Conservation (phyloP, 2,329 filamentous ascomycete genomes). For the Raffaelea albimanens region DNA sequence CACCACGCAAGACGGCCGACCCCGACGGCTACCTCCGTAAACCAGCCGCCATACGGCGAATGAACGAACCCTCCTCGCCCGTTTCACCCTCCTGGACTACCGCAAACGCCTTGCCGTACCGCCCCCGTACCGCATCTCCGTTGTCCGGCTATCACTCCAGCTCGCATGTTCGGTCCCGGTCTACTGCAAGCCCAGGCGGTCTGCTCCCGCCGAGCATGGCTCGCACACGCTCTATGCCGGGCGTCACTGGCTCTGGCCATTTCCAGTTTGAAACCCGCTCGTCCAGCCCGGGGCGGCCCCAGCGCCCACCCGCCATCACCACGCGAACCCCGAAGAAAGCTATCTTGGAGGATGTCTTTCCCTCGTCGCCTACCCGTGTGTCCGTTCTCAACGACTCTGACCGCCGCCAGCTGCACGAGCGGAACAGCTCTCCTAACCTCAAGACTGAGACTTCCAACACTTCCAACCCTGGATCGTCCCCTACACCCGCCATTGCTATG, state of each 20-base stretch:
- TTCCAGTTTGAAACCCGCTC: conserved; percentile 45
- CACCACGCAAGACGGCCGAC: conserved; percentile 3
- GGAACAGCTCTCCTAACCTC: conserved; percentile 42
- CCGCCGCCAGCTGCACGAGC: conserved; percentile 36
- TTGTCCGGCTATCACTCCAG: conserved; percentile 46
- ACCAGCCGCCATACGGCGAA: conserved; percentile 44
- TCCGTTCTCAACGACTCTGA: conserved; percentile 45
- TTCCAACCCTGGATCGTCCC: not conserved
- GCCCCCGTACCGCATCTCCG: conserved; percentile 53
- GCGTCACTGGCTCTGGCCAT: conserved; percentile 50
- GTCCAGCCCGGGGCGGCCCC: conserved; percentile 35
- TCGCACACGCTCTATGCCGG: conserved; percentile 55
- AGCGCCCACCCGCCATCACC: conserved; percentile 27
- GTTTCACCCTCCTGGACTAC: conserved; percentile 40
- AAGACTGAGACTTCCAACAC: conserved; percentile 4
- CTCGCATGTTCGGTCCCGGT: conserved; percentile 49
- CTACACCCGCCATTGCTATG: conserved; percentile 6
- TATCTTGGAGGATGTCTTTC: conserved; percentile 48
- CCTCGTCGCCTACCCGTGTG: conserved; percentile 41
- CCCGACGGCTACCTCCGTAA: conserved; percentile 27
- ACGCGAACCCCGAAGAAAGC: conserved; percentile 39
- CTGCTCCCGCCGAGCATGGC: conserved; percentile 38
- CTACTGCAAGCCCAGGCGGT: conserved; percentile 36
- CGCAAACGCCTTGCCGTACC: conserved; percentile 41
- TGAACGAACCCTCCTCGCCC: conserved; percentile 44